Percentiles rank a stretch among this genome's conserved stretches.
These are phyloP conservation scores for Globisporangium megalacanthum DNA, from an alignment of 352 stramenopile genomes.

Conservation along the genomic window DNA sequence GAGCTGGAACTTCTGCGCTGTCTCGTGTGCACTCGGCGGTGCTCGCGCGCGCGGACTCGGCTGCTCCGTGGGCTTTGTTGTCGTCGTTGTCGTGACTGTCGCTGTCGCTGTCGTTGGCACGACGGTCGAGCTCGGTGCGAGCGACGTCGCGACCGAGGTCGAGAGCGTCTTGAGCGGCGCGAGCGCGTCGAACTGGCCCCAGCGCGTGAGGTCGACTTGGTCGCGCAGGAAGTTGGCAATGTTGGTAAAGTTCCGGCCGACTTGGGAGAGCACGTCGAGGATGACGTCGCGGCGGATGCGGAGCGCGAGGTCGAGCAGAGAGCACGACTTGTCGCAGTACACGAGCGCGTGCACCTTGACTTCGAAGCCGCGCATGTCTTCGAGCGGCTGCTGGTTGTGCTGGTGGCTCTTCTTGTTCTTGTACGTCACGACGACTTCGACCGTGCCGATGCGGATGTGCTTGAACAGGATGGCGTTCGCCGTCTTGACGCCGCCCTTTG, in stretches of 20 bases:
- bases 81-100: neutral
- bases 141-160: conserved; percentile 21
- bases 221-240: conserved; percentile 78
- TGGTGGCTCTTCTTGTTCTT: conserved; percentile 60
- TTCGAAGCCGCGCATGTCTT: conserved; percentile 84
- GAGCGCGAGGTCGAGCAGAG: conserved; percentile 60
- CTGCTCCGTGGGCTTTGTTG: conserved; percentile 7
- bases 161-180: conserved; percentile 53
- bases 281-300: conserved; percentile 77
- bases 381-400: conserved; percentile 38
- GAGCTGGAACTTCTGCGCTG: conserved; percentile 31
- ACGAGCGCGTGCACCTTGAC: conserved; percentile 83
- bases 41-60: conserved; percentile 10
- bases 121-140: conserved; percentile 9
- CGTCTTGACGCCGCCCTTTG: conserved; percentile 30
- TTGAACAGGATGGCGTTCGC: conserved; percentile 75
- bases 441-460: conserved; percentile 65
- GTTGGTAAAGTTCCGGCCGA: conserved; percentile 84
- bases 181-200: conserved; percentile 59
- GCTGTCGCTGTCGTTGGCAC: conserved; percentile 10
- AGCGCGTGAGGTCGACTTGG: conserved; percentile 66
- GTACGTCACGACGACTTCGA: conserved; percentile 78
- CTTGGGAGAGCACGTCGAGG: conserved; percentile 77
- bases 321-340: conserved; percentile 85
- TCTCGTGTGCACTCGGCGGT: conserved; percentile 5